phyloP scores from a whole-genome alignment of 345 rosid species.

The Excoecaria agallocha region DNA sequence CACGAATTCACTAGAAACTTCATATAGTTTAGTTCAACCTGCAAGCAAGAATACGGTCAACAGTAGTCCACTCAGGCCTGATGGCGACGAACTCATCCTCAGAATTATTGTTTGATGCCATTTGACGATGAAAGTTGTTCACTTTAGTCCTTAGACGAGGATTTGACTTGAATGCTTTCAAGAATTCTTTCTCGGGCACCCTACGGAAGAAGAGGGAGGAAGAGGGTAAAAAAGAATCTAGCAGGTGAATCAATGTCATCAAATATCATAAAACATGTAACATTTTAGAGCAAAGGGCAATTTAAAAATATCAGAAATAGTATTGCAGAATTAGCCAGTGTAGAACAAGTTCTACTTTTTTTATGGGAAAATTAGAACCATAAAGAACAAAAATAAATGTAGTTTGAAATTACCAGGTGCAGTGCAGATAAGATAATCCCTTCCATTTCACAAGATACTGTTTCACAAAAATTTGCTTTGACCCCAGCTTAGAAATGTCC shows the following conservation, averaged over 20 bases:
- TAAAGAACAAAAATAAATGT: conserved; percentile 1
- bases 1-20: neutral
- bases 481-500: conserved; percentile 59
- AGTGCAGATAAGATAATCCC: conserved; percentile 93
- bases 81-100: conserved; percentile 92
- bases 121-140: conserved; percentile 85
- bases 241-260: conserved; percentile 9
- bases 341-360: neutral
- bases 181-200: conserved; percentile 93
- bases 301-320: neutral
- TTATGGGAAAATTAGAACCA: neutral
- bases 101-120: conserved; percentile 52
- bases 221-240: neutral
- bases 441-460: conserved; percentile 99
- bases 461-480: conserved; percentile 77
- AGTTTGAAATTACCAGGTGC: conserved; percentile 64
- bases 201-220: conserved; percentile 28
- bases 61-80: conserved; percentile 97
- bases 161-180: conserved; percentile 85
- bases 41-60: conserved; percentile 93
- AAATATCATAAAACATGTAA: conserved; percentile 8
- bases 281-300: neutral
- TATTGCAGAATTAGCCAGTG: neutral
- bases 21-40: conserved; percentile 43
- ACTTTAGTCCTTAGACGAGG: conserved; percentile 87